Conservation (phyloP, 2,329 filamentous ascomycete genomes). For the Colletotrichum nymphaeae region DNA sequence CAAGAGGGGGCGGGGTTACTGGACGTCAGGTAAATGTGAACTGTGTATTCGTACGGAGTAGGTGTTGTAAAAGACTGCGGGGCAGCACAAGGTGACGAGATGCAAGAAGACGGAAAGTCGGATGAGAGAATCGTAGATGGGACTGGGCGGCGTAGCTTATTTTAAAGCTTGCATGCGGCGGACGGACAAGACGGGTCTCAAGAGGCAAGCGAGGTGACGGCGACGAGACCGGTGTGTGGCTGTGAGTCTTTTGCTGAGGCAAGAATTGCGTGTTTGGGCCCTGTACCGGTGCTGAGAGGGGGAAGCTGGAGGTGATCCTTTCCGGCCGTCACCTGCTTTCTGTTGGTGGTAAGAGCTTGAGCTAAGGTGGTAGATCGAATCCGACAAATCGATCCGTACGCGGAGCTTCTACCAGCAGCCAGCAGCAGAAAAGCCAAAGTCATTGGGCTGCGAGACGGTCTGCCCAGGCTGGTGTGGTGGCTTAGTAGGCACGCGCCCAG, state of each 20-base stretch:
- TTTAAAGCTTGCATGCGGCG: not conserved
- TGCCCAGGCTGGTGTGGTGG: constrained; percentile 6
- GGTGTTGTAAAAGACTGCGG: constrained; percentile 10
- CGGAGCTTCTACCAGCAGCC: not conserved
- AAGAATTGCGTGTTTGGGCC: constrained; percentile 8
- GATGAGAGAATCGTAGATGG: not conserved
- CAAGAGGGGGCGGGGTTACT: constrained; percentile 15
- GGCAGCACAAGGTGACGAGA: not conserved
- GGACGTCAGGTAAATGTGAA: not conserved
- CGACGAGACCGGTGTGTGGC: constrained; percentile 1
- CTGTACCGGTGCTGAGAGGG: not conserved
- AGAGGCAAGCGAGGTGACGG: not conserved
- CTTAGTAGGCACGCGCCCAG: constrained; percentile 30
- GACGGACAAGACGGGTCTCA: not conserved
- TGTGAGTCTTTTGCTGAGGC: not conserved
- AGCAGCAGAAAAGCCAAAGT: not conserved
- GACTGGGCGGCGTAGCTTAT: constrained; percentile 11
- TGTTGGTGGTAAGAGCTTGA: not conserved
- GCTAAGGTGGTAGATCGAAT: not conserved
- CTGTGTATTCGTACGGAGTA: not conserved
- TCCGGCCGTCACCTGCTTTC: constrained; percentile 5
- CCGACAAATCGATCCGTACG: not conserved
- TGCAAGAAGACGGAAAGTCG: constrained; percentile 1
- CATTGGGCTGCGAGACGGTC: constrained; percentile 8
- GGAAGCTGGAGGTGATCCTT: constrained; percentile 1